phyloP scores from a whole-genome alignment of 169 alveolate genomes.

The Cytauxzoon felis region DNA sequence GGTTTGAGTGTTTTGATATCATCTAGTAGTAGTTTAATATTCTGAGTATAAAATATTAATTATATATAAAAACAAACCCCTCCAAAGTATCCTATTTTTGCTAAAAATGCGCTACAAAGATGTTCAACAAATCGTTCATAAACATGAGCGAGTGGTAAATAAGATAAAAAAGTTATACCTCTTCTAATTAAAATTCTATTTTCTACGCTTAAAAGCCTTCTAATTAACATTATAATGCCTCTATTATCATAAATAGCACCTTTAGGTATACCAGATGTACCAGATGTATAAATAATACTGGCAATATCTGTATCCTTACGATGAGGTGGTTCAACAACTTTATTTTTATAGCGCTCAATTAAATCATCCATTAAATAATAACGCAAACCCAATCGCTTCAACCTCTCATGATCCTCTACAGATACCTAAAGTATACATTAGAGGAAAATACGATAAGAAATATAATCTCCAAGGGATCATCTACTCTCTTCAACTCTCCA shows the following conservation, averaged over 20 bases:
- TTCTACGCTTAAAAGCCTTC: constrained; percentile 59
- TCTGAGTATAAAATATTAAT: constrained; percentile 86
- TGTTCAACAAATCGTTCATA: constrained; percentile 84
- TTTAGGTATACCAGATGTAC: constrained; percentile 95
- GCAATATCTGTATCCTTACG: constrained; percentile 39
- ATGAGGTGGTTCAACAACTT: constrained; percentile 9
- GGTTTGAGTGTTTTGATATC: constrained; percentile 76
- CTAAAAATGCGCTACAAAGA: constrained; percentile 60
- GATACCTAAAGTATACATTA: too few relatives aligned
- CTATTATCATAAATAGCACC: constrained; percentile 89
- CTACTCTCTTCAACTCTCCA: too few relatives aligned
- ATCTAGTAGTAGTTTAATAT: constrained; percentile 78
- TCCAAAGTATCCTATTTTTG: constrained; percentile 87
- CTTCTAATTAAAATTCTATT: constrained; percentile 65
- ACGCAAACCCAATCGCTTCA: constrained; percentile 2
- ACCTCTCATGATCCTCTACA: constrained; percentile 21
- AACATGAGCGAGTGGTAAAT: constrained; percentile 89
- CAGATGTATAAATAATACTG: constrained; percentile 81
- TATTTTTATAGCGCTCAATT: constrained; percentile 26
- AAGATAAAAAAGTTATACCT: constrained; percentile 79
- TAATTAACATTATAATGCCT: constrained; percentile 69
- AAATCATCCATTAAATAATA: constrained; percentile 32
- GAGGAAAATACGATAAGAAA: too few relatives aligned
- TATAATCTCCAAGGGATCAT: too few relatives aligned
- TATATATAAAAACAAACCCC: too few relatives aligned